Evolutionary conservation across 768 basidiomycete species (phyloP).

Genomic region (Mrakia frigida): DNA sequence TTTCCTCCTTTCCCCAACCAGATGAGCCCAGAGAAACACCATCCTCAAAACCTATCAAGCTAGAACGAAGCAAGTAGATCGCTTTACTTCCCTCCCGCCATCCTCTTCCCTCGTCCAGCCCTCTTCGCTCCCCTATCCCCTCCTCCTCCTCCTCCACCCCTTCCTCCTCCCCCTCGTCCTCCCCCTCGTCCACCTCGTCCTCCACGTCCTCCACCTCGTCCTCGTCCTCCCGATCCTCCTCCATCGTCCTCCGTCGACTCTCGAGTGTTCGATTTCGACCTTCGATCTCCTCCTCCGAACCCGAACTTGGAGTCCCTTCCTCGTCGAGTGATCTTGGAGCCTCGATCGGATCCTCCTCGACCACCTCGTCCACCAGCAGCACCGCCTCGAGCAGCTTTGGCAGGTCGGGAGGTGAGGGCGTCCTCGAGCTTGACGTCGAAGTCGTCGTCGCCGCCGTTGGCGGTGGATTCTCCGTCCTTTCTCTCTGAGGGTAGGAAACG

Average conservation of each 20-base stretch:
- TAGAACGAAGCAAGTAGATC: background rate
- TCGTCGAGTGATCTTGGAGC: constrained; percentile 52
- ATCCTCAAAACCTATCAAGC: too few species aligned
- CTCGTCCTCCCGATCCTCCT: constrained; percentile 34
- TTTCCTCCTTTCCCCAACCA: too few species aligned
- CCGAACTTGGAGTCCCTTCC: constrained; percentile 76
- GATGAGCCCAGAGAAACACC: too few species aligned
- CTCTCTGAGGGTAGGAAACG: constrained; percentile 55
- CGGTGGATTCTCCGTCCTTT: constrained; percentile 70
- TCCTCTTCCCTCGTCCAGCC: constrained; percentile 11
- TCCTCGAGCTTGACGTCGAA: constrained; percentile 91
- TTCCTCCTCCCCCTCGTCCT: constrained; percentile 45
- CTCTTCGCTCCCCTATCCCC: constrained; percentile 25
- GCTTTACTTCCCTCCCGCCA: background rate
- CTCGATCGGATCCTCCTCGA: constrained; percentile 48
- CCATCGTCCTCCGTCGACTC: constrained; percentile 67
- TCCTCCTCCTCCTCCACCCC: constrained; percentile 35
- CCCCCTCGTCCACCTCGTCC: constrained; percentile 38
- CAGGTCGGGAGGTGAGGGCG: constrained; percentile 52
- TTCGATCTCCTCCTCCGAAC: constrained; percentile 63
- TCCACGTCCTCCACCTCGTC: constrained; percentile 38
- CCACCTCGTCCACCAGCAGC: constrained; percentile 36
- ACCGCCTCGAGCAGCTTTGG: constrained; percentile 32
- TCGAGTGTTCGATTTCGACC: constrained; percentile 74
- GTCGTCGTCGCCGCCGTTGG: constrained; percentile 55